Percentiles rank a stretch among this genome's conserved stretches.
Evolutionary conservation across 192 early-diverging fungal genomes (phyloP).

Genomic region (Mortierella alpina): DNA sequence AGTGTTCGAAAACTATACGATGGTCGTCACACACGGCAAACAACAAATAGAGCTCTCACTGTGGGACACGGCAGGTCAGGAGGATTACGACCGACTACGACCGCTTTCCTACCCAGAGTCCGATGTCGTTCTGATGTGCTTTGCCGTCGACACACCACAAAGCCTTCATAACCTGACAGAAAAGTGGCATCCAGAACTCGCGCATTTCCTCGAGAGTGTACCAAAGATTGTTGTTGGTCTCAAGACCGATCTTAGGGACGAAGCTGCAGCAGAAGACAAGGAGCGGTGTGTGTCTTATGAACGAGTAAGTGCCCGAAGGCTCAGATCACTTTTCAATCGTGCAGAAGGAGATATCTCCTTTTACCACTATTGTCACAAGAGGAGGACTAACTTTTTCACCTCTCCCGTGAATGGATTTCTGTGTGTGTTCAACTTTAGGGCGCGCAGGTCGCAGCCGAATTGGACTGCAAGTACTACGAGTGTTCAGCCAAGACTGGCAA

Average conservation of each 20-base stretch:
- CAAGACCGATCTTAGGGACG: conserved; percentile 57
- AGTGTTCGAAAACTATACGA: conserved; percentile 80
- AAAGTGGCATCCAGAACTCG: conserved; percentile 67
- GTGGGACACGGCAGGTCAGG: conserved; percentile 83
- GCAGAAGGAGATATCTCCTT: neutral
- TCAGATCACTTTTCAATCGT: neutral
- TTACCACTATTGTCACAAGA: neutral
- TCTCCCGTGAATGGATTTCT: neutral
- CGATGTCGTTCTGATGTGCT: conserved; percentile 77
- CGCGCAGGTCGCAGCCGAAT: conserved; percentile 52
- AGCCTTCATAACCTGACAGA: conserved; percentile 84
- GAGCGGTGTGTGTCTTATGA: conserved; percentile 28
- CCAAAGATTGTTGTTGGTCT: conserved; percentile 65
- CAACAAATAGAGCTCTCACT: conserved; percentile 71
- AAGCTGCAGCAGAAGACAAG: conserved; percentile 19
- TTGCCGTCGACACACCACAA: conserved; percentile 72
- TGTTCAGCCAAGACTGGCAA: conserved; percentile 61
- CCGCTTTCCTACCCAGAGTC: conserved; percentile 77
- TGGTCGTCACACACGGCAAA: conserved; percentile 64
- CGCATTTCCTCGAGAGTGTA: conserved; percentile 55
- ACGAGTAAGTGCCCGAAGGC: conserved; percentile 11
- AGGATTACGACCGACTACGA: conserved; percentile 78
- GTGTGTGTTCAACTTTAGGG: conserved; percentile 37
- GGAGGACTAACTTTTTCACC: neutral
- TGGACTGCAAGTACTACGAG: conserved; percentile 62